Percentiles rank a stretch among this genome's conserved stretches.
These are phyloP conservation scores for Prinsepia uniflora DNA, from an alignment of 306 rosid genomes.

Conservation along the genomic window DNA sequence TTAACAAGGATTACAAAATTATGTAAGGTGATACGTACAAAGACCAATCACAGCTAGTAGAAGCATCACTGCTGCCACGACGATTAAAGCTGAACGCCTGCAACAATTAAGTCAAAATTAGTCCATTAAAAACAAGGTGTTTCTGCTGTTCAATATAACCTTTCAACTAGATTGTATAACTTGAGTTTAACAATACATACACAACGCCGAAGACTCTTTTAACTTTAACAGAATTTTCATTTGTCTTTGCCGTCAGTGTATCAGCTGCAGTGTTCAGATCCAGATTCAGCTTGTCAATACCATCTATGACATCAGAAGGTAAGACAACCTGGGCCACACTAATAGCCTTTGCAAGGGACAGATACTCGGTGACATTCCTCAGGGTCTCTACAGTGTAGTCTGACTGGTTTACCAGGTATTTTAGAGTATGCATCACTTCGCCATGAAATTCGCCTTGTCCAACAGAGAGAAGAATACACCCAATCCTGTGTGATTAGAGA, in stretches of 20 bases:
- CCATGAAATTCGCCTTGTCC: constrained; percentile 79
- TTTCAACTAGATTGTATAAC: constrained; percentile 15
- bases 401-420: constrained; percentile 86
- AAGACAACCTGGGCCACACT: constrained; percentile 68
- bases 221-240: constrained; percentile 59
- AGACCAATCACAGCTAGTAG: constrained; percentile 76
- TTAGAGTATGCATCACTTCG: constrained; percentile 71
- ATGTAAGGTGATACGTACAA: constrained; percentile 41
- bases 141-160: not conserved
- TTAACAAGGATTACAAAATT: not conserved
- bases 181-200: constrained; percentile 46
- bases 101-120: constrained; percentile 30
- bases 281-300: constrained; percentile 65
- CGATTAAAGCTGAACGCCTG: constrained; percentile 69
- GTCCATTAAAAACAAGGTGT: constrained; percentile 13
- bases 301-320: constrained; percentile 74
- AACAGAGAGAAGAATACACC: constrained; percentile 78
- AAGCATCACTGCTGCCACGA: constrained; percentile 81
- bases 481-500: constrained; percentile 56
- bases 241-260: constrained; percentile 57
- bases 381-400: constrained; percentile 78
- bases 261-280: constrained; percentile 79
- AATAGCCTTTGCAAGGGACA: constrained; percentile 88
- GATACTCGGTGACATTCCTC: constrained; percentile 84
- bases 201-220: constrained; percentile 60